A percentile compares a stretch with the other conserved stretches of the same genome.
These are phyloP conservation scores for Trichoderma gracile DNA, from an alignment of 2,329 filamentous ascomycete species.

Conservation along the genomic window DNA sequence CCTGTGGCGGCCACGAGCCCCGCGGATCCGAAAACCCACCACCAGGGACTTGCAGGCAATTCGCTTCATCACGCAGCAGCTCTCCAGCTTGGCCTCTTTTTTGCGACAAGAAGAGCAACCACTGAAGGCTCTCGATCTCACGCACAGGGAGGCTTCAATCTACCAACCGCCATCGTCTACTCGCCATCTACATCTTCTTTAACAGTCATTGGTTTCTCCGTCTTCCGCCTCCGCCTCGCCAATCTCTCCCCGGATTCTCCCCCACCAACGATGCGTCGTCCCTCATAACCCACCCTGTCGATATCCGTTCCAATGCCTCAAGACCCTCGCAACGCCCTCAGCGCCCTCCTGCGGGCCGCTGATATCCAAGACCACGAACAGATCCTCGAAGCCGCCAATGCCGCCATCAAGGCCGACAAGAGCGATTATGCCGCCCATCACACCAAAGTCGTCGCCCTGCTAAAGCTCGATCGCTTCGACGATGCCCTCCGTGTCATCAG, in stretches of 20 bases:
- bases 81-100: slow-evolving; percentile 4
- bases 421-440: slow-evolving; percentile 61
- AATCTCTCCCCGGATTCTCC: neutral
- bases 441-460: slow-evolving; percentile 70
- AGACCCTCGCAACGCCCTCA: slow-evolving; percentile 53
- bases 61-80: slow-evolving; percentile 13
- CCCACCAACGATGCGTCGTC: slow-evolving; percentile 25
- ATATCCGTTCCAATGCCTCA: slow-evolving; percentile 40
- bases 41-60: neutral
- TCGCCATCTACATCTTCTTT: no score
- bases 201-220: neutral
- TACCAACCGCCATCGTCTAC: neutral
- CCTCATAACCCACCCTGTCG: slow-evolving; percentile 4
- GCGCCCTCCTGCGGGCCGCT: slow-evolving; percentile 55
- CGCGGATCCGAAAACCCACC: slow-evolving; percentile 24
- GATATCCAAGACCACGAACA: slow-evolving; percentile 72
- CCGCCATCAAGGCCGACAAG: slow-evolving; percentile 62
- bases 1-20: slow-evolving; percentile 22
- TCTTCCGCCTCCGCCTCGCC: neutral
- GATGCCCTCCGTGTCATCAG: slow-evolving; percentile 71
- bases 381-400: slow-evolving; percentile 64
- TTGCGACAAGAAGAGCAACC: neutral
- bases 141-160: neutral
- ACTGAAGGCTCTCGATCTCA: neutral
- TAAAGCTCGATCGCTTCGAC: slow-evolving; percentile 80